Base-by-base conservation (phyloP, 176 grass and related monocot genomes). In the Poa annua region DNA sequence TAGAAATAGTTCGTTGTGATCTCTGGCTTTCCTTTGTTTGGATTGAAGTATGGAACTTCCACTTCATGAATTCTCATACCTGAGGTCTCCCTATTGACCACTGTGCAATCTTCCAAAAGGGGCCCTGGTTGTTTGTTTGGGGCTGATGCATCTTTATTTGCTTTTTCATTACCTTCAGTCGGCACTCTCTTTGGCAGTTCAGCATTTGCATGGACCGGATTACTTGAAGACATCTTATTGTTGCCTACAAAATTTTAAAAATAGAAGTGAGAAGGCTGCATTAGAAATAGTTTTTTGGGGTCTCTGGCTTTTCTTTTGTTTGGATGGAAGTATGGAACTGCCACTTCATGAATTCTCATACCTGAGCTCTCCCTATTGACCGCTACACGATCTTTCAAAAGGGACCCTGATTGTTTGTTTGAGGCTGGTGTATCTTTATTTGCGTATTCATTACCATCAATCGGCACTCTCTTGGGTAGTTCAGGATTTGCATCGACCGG, bases 311-410 rank as follows among this genome's bases (percentile, higher is more conserved):
- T 42, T n/a, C n/a, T 45, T 24, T 12, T 44, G n/a, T 71, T 21
- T 25, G 41, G 41, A 47, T 71, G 47, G 62, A 71, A 14, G 24
- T 14, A 71, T 71, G 44, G n/a, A 71, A 26, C 42, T 72, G 69
- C 14, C 70, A 50, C 14, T 29, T 19, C 22, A 73, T 50, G 70
- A 29, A 73, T 50, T 50, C 14, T 50, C 70, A 73, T 73, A 73
- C 70, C 70, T 73, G 70, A 32, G 70, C 44, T 32, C 70, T 50
- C 49, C 70, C 70, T 49, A 26, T 73, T 73, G 44, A 32, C 70
- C 7, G 50, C 24, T 50, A 4, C 1, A 3, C 24, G 50, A 11
- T 32, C 44, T 49, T 50, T 44, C 24, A 73, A 50, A 73, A 32
- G 42, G 22, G 44, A 3, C 24, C 47, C 44, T 50, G 70, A 49